phyloP scores from a whole-genome alignment of 768 basidiomycete genomes.

The Harrya chromipes region DNA sequence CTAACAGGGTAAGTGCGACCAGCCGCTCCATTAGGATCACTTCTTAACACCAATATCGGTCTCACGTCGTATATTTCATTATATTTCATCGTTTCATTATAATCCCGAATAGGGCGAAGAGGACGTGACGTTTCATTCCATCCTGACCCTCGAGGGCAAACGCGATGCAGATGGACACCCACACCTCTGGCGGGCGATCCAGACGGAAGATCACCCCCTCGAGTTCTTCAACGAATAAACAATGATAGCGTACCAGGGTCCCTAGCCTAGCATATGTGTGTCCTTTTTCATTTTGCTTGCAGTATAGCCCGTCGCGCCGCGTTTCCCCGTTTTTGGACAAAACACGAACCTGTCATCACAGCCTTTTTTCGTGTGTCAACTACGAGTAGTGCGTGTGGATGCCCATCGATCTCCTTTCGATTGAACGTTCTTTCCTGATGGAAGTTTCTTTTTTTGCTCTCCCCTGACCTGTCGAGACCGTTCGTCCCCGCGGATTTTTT shows the following conservation, averaged over 20 bases:
- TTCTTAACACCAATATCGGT: neutral
- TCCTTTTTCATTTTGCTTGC: neutral
- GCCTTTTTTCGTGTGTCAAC: neutral
- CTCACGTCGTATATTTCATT: neutral
- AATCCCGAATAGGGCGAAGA: slow-evolving; percentile 49
- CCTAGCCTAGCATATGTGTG: neutral
- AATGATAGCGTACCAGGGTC: neutral
- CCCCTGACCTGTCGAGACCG: neutral
- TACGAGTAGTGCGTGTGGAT: neutral
- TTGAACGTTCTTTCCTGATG: neutral
- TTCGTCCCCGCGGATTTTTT: slow-evolving; percentile 10
- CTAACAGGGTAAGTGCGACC: slow-evolving; percentile 51
- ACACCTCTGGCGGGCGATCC: slow-evolving; percentile 62
- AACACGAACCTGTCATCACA: slow-evolving; percentile 16
- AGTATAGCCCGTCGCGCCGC: neutral
- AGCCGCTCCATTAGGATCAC: neutral
- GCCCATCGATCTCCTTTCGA: neutral
- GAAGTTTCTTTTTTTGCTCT: neutral
- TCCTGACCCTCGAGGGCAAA: slow-evolving; percentile 59
- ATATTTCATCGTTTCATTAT: neutral
- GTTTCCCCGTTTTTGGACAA: slow-evolving; percentile 10
- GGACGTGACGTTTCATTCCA: slow-evolving; percentile 68
- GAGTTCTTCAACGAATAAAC: slow-evolving; percentile 29
- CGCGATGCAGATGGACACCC: slow-evolving; percentile 46
- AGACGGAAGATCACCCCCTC: slow-evolving; percentile 53